These are phyloP conservation scores for Candida sanyaensis DNA, from an alignment of 1,139 yeast species.

Conservation along the genomic window DNA sequence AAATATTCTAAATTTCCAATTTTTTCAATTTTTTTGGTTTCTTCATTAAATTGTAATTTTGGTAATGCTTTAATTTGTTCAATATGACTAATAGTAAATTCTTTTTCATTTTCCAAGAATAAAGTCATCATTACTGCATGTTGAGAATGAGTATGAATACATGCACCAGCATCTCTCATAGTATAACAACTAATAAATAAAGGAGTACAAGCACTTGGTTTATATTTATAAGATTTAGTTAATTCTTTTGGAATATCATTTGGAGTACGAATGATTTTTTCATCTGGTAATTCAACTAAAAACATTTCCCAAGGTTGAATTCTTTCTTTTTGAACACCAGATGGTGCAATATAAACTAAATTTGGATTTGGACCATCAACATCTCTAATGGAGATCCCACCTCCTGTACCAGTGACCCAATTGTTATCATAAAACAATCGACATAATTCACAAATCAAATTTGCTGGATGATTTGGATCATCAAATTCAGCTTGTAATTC, in stretches of 20 bases:
- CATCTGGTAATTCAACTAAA: constrained; percentile 62
- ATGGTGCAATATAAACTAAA: constrained; percentile 79
- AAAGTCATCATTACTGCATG: constrained; percentile 81
- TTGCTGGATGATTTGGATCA: constrained; percentile 79
- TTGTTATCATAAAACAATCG: constrained; percentile 73
- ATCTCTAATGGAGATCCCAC: constrained; percentile 83
- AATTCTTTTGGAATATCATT: constrained; percentile 41
- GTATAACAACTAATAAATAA: constrained; percentile 77
- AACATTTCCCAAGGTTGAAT: constrained; percentile 83
- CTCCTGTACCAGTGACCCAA: constrained; percentile 97
- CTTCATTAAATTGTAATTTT: constrained; percentile 29
- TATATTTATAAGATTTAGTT: constrained; percentile 50
- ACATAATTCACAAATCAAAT: constrained; percentile 81
- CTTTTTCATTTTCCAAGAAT: constrained; percentile 58
- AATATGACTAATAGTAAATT: constrained; percentile 73
- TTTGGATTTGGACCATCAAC: constrained; percentile 46
- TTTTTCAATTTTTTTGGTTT: constrained; percentile 52
- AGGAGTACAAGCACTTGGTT: constrained; percentile 94
- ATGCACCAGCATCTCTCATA: constrained; percentile 80
- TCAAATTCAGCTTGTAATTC: constrained; percentile 17
- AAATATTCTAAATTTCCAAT: constrained; percentile 69
- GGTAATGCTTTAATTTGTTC: constrained; percentile 96
- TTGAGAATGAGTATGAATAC: constrained; percentile 94
- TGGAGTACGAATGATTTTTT: constrained; percentile 63
- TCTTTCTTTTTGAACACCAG: constrained; percentile 93